Evolutionary conservation across 139 green algal species (phyloP), one percentile per base, ranked within the genome.

Genomic region (Microglena sp.): DNA sequence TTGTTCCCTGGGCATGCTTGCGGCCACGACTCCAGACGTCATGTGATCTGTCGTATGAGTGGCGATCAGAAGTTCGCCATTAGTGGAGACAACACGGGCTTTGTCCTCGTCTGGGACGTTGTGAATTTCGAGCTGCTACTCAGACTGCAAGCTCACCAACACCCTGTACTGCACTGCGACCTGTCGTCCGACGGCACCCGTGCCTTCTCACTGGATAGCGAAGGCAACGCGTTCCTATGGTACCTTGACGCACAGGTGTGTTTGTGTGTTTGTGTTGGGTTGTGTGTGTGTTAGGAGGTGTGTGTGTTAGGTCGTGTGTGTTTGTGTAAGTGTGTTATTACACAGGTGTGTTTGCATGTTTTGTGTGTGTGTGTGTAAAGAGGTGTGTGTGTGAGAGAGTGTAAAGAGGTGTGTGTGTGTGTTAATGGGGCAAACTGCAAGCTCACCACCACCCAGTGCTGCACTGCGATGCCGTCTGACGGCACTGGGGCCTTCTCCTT

Each of bases 191-290:
- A 70, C 64, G 36, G 58, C 35, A 70, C 40, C 11, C 57, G 73
- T 0, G 73, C 67, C 1, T 50, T 73, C 7, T 68, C 67, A 1
- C 24, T 79, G 24, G 73, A 79, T 43, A 45, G n/a, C 1, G 73
- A 75, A 43, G 73, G 73, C 1, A 24, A 75, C 28, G 73, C 73
- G 5, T 64, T 66, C 62, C 58, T 79, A 53, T 79, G 73, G 73
- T 70, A 58, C 67, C 56, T 78, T 26, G 72, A 78, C 55, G 30
- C 27, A 24, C 63, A 67, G n/a, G n/a, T n/a, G n/a, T n/a, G n/a
- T n/a, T n/a, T n/a, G n/a, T n/a, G n/a, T n/a, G n/a, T n/a, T n/a
- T n/a, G n/a, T n/a, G n/a, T n/a, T n/a, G n/a, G n/a, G n/a, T n/a
- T n/a, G n/a, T n/a, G n/a, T n/a, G n/a, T n/a, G n/a, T n/a, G n/a